Percentiles rank a stretch among this genome's conserved stretches.
These are phyloP conservation scores for Kwoniella bestiolae DNA, from an alignment of 768 basidiomycete genomes.

Conservation along the genomic window DNA sequence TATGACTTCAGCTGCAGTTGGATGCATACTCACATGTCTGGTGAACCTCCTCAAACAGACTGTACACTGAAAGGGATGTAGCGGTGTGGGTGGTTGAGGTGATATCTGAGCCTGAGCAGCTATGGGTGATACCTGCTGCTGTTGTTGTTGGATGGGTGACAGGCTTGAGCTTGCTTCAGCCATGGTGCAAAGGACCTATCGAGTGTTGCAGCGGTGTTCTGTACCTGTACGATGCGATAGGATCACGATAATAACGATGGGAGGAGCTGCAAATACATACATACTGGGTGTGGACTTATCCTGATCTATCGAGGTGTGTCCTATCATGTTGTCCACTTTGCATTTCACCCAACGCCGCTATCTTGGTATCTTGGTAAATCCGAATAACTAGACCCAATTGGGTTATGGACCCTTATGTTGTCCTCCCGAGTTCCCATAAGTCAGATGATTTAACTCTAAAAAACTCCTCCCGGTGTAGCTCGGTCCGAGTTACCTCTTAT, in stretches of 20 bases:
- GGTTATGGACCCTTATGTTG: neutral
- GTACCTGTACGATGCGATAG: neutral
- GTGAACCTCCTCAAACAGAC: constrained; percentile 43
- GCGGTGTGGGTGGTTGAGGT: neutral
- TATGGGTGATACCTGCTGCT: neutral
- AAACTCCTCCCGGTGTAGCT: neutral
- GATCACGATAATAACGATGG: neutral
- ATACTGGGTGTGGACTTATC: neutral
- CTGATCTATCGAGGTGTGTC: no score
- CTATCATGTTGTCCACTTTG: neutral
- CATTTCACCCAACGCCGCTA: neutral
- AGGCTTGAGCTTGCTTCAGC: neutral
- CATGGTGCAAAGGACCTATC: no score
- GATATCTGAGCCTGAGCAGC: neutral
- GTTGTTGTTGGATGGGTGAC: neutral
- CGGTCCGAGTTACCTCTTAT: neutral
- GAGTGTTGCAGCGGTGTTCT: neutral
- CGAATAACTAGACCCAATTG: no score
- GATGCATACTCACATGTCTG: constrained; percentile 30
- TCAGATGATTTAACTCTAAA: neutral
- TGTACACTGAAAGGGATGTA: constrained; percentile 43
- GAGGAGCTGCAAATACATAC: neutral
- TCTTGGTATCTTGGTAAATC: no score
- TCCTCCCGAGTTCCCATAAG: neutral
- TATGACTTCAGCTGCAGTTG: neutral